Evolutionary conservation across 192 early-diverging fungal genomes (phyloP).

Genomic region (Coemansia sp.): DNA sequence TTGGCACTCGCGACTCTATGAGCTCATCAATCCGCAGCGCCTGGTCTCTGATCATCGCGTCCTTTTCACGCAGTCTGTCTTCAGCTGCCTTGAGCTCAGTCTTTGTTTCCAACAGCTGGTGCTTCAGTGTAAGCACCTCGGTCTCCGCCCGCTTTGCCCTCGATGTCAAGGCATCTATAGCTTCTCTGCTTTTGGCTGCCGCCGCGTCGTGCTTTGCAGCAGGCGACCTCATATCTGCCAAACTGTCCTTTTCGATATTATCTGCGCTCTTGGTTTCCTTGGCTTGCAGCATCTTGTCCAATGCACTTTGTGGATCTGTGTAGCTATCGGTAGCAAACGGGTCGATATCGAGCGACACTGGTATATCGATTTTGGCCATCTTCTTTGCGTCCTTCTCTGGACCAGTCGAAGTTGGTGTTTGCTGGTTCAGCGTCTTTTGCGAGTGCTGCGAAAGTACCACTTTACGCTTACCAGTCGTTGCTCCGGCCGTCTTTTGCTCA

Average conservation of each 20-base stretch:
- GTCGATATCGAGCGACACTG: slow-evolving; percentile 44
- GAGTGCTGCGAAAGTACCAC: slow-evolving; percentile 33
- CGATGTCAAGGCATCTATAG: background rate
- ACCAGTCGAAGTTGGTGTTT: background rate
- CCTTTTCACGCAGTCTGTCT: slow-evolving; percentile 46
- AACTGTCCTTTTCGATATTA: background rate
- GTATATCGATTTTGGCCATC: slow-evolving; percentile 39
- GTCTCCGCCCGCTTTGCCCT: slow-evolving; percentile 23
- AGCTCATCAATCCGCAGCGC: slow-evolving; percentile 42
- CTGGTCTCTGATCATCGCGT: slow-evolving; percentile 46
- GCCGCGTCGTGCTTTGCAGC: slow-evolving; percentile 3
- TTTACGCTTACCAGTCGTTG: slow-evolving; percentile 32
- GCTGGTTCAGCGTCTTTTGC: slow-evolving; percentile 31
- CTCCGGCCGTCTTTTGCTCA: slow-evolving; percentile 26
- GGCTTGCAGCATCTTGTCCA: slow-evolving; percentile 41
- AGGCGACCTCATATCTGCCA: slow-evolving; percentile 3
- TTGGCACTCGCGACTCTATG: slow-evolving; percentile 48
- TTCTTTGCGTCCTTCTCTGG: slow-evolving; percentile 43
- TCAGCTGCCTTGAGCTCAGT: slow-evolving; percentile 46
- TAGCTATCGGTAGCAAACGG: slow-evolving; percentile 30
- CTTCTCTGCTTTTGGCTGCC: background rate
- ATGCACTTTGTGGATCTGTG: slow-evolving; percentile 28
- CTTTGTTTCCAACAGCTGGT: slow-evolving; percentile 53
- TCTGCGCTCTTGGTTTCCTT: slow-evolving; percentile 14
- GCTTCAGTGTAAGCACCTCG: slow-evolving; percentile 39